Evolutionary conservation across 1,139 yeast species (phyloP).

Genomic region (Zygosaccharomyces pseudobailii): DNA sequence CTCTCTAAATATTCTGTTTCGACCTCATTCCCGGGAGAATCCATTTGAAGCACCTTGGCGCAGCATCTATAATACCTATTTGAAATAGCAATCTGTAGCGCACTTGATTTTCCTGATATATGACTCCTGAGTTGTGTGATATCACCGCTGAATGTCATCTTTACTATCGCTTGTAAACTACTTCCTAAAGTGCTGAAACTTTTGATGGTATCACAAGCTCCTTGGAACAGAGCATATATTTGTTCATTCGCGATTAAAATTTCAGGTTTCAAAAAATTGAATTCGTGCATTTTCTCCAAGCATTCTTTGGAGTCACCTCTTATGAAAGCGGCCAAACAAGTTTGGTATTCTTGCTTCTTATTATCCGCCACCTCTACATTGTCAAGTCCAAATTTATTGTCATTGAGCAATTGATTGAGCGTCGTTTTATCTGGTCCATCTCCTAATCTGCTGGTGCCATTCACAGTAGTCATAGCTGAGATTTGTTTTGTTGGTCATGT

Average conservation of each 20-base stretch:
- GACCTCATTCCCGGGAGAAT: not conserved
- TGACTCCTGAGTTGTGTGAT: not conserved
- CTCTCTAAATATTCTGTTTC: constrained; percentile 6
- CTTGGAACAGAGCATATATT: constrained; percentile 13
- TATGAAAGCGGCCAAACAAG: constrained; percentile 21
- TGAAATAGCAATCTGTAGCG: constrained; percentile 5
- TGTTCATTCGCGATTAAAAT: constrained; percentile 5
- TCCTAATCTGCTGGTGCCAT: constrained; percentile 2
- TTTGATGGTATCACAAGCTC: constrained; percentile 10
- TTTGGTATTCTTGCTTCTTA: constrained; percentile 12
- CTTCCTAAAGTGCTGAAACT: constrained; percentile 11
- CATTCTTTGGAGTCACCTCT: constrained; percentile 20
- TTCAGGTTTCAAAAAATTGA: constrained; percentile 13
- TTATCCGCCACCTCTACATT: not conserved
- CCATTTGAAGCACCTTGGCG: constrained; percentile 10
- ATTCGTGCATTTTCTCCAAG: constrained; percentile 19
- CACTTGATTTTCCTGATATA: not conserved
- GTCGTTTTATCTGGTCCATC: constrained; percentile 1
- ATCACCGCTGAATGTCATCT: constrained; percentile 7
- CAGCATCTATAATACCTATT: constrained; percentile 18
- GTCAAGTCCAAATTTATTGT: constrained; percentile 12
- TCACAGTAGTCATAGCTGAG: not conserved
- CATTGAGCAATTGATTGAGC: constrained; percentile 20
- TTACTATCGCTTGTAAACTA: constrained; percentile 10
- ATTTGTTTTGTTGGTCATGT: not conserved